Base-by-base conservation (phyloP, 1,139 yeast species). In the Hemisphaericaspora subhashii region DNA sequence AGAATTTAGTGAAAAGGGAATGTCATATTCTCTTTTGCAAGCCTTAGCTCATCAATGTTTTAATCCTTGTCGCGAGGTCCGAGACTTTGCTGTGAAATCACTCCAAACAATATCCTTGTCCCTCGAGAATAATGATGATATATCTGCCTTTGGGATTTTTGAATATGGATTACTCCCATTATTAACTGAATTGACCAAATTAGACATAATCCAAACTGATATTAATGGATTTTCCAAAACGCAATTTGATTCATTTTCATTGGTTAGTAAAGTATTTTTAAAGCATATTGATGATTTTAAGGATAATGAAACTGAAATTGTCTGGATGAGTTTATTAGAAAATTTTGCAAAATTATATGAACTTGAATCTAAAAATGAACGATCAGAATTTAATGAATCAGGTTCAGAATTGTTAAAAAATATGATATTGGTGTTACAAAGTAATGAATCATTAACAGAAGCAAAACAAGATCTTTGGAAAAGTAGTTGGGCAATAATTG, bases 11-110 rank as follows among this genome's bases (percentile, higher is more conserved):
- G 57, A 54, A 10, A 60, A 65, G 14, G 68, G 66, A n/a, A 50
- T 64, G 26, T 64, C 77, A 42, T 78, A 81, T 48, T 83, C 90
- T 1, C 62, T 83, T 43, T 66, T 83, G 22, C 92, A 86, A 55
- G 92, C 94, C 0, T 69, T 89, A 42, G 88, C 94, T 0, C 90
- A 85, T 51, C 96, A 89, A 60, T 86, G 96, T 56, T 77, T 86
- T 57, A 89, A 88, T 52, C 95, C 95, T 8, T 86, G 95, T 56
- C 72, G 87, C 26, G 89, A 85, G 54, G 70, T 89, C 10, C 69
- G 96, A 33, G 62, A 74, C 0, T 77, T 70, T 57, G 92, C 96
- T 0, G 58, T 84, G 42, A 64, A 72, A 41, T 55, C 75, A 13
- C 64, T 89, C 52, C 80, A 79, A 51, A 55, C 64, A 41, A 55